Conservation (phyloP, 2,329 filamentous ascomycete species). For the Chrysoporthe cubensis region DNA sequence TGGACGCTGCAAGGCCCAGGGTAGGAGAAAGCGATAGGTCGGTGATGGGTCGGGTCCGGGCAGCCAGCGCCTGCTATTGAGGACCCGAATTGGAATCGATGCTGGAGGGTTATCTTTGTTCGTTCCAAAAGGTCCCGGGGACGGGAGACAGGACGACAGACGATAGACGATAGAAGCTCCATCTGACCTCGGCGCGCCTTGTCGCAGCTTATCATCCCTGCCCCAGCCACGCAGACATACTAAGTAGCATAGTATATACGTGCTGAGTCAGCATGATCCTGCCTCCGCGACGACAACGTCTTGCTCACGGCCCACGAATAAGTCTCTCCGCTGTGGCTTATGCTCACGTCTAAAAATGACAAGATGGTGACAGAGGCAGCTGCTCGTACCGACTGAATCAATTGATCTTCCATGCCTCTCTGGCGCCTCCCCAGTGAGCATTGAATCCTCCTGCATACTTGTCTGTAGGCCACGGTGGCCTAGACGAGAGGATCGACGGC, state of each 20-base stretch:
- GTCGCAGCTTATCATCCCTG: constrained; percentile 6
- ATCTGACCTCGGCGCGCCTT: background rate
- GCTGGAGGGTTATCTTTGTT: constrained; percentile 15
- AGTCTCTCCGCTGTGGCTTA: background rate
- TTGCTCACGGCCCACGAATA: background rate
- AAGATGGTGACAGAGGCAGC: too few relatives aligned
- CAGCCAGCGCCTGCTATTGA: constrained; percentile 21
- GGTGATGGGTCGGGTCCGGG: background rate
- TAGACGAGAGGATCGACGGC: too few relatives aligned
- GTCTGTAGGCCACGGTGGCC: too few relatives aligned
- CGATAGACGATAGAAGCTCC: background rate
- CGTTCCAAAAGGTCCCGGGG: background rate
- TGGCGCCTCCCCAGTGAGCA: too few relatives aligned
- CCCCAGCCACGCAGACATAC: background rate
- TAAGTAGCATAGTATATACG: background rate
- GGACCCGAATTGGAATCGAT: constrained; percentile 21
- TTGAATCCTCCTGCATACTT: too few relatives aligned
- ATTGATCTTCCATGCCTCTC: too few relatives aligned
- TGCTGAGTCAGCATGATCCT: background rate
- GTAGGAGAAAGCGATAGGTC: background rate
- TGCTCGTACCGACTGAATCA: too few relatives aligned
- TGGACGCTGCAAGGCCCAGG: background rate
- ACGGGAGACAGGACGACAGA: background rate
- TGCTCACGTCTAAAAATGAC: too few relatives aligned
- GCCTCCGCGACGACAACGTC: background rate